A percentile compares a stretch with the other conserved stretches of the same genome.
These are phyloP conservation scores for Chlamydomonas reinhardtii DNA, from an alignment of 163 green algal species.

Conservation along the genomic window DNA sequence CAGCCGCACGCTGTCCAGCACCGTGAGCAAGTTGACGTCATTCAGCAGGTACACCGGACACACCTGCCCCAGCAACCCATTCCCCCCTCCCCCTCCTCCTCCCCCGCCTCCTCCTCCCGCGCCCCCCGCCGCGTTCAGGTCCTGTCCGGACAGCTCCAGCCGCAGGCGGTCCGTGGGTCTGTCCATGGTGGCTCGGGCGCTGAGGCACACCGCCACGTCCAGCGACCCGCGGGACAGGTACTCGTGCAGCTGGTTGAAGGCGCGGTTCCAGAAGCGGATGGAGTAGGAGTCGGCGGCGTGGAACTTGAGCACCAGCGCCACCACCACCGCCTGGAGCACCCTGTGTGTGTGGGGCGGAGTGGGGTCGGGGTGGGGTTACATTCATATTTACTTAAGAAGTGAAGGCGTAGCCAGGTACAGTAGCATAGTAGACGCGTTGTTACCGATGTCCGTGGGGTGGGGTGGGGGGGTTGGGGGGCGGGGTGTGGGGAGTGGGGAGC, in stretches of 20 bases:
- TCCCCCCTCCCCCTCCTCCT: background rate
- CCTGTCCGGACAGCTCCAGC: conserved; percentile 38
- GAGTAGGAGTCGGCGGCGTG: conserved; percentile 46
- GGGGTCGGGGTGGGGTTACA: background rate
- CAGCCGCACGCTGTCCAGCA: conserved; percentile 59
- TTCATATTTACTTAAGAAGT: no score
- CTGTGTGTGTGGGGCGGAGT: background rate
- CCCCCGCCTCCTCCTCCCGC: background rate
- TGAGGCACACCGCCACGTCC: conserved; percentile 40
- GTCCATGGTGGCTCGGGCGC: conserved; percentile 26
- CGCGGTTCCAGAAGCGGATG: conserved; percentile 48
- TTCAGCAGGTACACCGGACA: conserved; percentile 56
- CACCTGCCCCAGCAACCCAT: background rate
- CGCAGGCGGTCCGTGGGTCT: conserved; percentile 2
- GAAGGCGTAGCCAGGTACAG: no score
- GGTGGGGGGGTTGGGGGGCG: no score
- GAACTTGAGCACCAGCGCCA: conserved; percentile 50
- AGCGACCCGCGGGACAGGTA: conserved; percentile 47
- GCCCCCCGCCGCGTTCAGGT: background rate
- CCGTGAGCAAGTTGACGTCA: conserved; percentile 62
- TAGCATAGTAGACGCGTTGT: no score
- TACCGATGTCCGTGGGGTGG: no score
- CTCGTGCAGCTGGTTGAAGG: conserved; percentile 51
- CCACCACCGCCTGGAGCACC: conserved; percentile 47
- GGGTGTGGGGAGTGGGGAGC: no score